Evolutionary conservation across 257 asterid genomes (phyloP), one percentile per base, ranked within the genome.

Genomic region (Primulina tabacum): DNA sequence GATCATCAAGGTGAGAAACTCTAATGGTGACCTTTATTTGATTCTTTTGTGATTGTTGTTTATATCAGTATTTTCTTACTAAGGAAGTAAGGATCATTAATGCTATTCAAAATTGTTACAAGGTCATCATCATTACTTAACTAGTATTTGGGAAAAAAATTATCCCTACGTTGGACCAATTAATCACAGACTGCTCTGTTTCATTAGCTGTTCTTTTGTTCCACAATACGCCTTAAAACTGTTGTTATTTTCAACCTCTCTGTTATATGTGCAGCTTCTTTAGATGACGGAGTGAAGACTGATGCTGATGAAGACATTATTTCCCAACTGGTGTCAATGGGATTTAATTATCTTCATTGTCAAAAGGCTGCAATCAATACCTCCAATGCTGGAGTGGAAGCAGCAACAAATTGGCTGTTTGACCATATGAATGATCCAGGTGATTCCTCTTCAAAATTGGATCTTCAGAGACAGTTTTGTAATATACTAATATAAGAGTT

Each of bases 301-400:
- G 82, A 85, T 26, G 86, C 96, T 35, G 82, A 86, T 26, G 95
- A 90, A 58, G 85, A 77, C 58, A 91, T 93, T 35, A 96, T 93
- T 78, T 6, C 79, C 66, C 96, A 93, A 79, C 99, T 90, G 69
- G 79, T 79, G 57, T 82, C 96, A 2, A 89, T 91, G 99, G 99
- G 99, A 67, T 93, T 93, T 74, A 84, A 73, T 55, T 26, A 81
- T 75, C 95, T 87, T 71, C 97, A 86, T 32, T 93, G 99, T 79
- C 91, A 88, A 73, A 93, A 93, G 79, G 97, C 99, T 77, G 96
- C 95, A 16, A 88, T 93, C 62, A 93, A 76, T 72, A 93, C 99
- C 40, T 74, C 78, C 69, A 93, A 90, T 80, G 63, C 79, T 65
- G 99, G 99, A 76, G 89, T 86, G 16, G 96, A 90, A 70, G 90